phyloP scores from a whole-genome alignment of 108 stramenopile genomes.

The Skeletonema tropicum region DNA sequence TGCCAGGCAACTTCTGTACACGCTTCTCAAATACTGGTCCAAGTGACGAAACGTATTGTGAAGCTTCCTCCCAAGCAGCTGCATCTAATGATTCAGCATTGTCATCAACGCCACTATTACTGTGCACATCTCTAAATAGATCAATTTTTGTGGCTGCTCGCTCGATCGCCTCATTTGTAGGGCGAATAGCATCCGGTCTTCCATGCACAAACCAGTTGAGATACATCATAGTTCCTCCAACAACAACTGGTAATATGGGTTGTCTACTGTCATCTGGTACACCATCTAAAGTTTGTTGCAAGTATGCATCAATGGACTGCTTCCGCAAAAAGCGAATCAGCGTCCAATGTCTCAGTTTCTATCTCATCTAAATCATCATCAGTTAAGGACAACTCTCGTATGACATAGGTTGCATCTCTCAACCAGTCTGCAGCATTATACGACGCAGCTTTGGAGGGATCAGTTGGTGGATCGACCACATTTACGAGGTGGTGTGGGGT shows the following conservation, averaged over 20 bases:
- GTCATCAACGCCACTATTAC: neutral
- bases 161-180: slow-evolving; percentile 60
- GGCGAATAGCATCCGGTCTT: slow-evolving; percentile 89
- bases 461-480: slow-evolving; percentile 60
- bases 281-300: slow-evolving; percentile 1
- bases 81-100: slow-evolving; percentile 50
- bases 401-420: slow-evolving; percentile 63
- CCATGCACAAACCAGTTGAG: slow-evolving; percentile 96
- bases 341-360: neutral
- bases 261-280: neutral
- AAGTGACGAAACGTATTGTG: slow-evolving; percentile 58
- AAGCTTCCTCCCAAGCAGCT: slow-evolving; percentile 77
- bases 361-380: slow-evolving; percentile 6
- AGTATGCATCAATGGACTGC: slow-evolving; percentile 22
- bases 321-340: slow-evolving; percentile 19
- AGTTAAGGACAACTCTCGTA: slow-evolving; percentile 49
- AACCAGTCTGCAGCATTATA: slow-evolving; percentile 95
- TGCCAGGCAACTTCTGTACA: slow-evolving; percentile 63
- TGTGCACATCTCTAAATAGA: slow-evolving; percentile 27
- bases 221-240: slow-evolving; percentile 98
- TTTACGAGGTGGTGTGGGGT: slow-evolving; percentile 93
- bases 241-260: slow-evolving; percentile 75
- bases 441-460: slow-evolving; percentile 9
- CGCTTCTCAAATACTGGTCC: slow-evolving; percentile 60
- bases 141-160: slow-evolving; percentile 53